Conservation (phyloP, 768 basidiomycete species). For the Hygrocybe punicea region DNA sequence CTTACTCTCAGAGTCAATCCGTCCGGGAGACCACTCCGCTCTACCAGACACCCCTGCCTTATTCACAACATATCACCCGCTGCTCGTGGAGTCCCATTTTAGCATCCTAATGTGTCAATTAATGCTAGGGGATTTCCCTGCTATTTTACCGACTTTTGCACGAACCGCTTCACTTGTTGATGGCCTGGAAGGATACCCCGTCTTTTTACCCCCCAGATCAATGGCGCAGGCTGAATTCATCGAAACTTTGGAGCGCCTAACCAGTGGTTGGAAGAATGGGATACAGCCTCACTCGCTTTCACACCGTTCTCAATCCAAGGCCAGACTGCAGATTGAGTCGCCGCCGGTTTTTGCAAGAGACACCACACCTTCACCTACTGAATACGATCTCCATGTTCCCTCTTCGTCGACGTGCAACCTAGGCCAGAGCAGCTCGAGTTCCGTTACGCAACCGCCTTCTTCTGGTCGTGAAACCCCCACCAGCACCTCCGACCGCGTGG, state of each 20-base stretch:
- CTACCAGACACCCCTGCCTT: constrained; percentile 51
- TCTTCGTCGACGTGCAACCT: constrained; percentile 13
- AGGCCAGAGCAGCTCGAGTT: constrained; percentile 16
- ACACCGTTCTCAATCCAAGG: constrained; percentile 31
- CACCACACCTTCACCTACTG: constrained; percentile 15
- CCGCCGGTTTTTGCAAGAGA: constrained; percentile 22
- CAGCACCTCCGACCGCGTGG: constrained; percentile 23
- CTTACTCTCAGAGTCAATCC: constrained; percentile 60
- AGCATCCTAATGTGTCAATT: constrained; percentile 70
- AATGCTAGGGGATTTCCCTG: constrained; percentile 71
- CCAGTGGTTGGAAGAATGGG: constrained; percentile 70
- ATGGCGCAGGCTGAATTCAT: constrained; percentile 90
- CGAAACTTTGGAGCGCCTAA: constrained; percentile 79
- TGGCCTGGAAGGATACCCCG: constrained; percentile 82
- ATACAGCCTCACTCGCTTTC: constrained; percentile 53
- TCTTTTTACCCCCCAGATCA: constrained; percentile 82
- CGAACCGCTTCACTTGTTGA: constrained; percentile 69
- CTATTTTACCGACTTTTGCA: constrained; percentile 60
- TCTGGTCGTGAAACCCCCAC: constrained; percentile 10
- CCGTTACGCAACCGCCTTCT: background rate
- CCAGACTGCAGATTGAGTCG: constrained; percentile 46
- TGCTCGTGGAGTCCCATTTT: constrained; percentile 85
- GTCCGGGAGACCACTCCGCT: constrained; percentile 53
- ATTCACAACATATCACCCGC: constrained; percentile 87
- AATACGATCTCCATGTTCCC: constrained; percentile 11